A percentile compares a stretch with the other conserved stretches of the same genome.
Evolutionary conservation across 2,329 filamentous ascomycete species (phyloP).

Genomic region (Diaporthe eres): DNA sequence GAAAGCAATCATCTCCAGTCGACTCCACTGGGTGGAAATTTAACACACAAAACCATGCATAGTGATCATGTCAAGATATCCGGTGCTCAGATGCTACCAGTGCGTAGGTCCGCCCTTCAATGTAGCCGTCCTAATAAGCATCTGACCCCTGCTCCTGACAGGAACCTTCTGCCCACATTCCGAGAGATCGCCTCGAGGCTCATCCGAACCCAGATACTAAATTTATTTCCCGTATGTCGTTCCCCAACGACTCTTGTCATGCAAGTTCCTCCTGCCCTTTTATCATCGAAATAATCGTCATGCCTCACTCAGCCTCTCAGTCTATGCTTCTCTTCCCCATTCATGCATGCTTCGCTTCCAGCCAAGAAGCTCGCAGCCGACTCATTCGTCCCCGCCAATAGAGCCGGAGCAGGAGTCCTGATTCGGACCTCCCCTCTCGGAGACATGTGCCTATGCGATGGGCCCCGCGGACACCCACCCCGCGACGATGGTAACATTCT

Average conservation of each 20-base stretch:
- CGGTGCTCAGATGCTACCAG: neutral
- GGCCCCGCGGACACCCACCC: conserved; percentile 15
- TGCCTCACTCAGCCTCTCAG: neutral
- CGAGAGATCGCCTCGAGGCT: neutral
- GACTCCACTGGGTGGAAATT: neutral
- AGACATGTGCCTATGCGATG: conserved; percentile 1
- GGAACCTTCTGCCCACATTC: neutral
- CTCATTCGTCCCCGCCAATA: conserved; percentile 15
- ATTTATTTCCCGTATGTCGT: neutral
- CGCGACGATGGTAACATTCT: neutral
- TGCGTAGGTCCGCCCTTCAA: neutral
- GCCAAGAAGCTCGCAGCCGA: conserved; percentile 16
- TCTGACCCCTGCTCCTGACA: neutral
- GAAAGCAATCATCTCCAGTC: neutral
- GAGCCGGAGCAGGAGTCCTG: conserved; percentile 28
- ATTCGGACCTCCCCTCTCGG: neutral
- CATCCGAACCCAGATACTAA: neutral
- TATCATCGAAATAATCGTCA: neutral
- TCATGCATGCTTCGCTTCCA: neutral
- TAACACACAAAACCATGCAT: neutral
- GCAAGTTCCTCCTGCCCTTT: too few relatives aligned
- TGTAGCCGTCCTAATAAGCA: neutral
- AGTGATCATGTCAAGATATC: neutral
- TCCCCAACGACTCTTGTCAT: neutral
- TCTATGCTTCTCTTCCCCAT: neutral